phyloP scores from a whole-genome alignment of 257 asterid genomes.

The Craterostigma plantagineum region DNA sequence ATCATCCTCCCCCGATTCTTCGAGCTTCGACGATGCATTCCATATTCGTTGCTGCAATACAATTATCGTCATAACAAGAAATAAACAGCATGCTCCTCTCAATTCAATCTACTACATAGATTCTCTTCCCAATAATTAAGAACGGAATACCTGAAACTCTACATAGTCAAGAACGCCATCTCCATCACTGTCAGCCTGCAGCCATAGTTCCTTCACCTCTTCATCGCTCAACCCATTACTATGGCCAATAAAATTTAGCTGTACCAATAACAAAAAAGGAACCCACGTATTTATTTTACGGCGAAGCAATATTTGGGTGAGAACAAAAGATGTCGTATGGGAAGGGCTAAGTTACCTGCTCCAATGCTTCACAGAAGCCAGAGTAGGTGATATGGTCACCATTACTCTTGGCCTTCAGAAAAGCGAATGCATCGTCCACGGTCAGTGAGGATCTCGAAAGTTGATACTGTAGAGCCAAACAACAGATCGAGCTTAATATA shows the following conservation, averaged over 20 bases:
- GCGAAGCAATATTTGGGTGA: not conserved
- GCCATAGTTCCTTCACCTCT: slow-evolving; percentile 78
- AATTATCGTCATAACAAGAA: not conserved
- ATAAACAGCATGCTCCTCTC: not conserved
- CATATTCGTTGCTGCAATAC: slow-evolving; percentile 70
- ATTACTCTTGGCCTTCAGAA: slow-evolving; percentile 58
- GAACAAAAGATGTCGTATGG: not conserved
- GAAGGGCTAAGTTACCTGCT: slow-evolving; percentile 58
- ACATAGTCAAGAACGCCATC: slow-evolving; percentile 61
- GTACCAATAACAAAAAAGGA: slow-evolving; percentile 12
- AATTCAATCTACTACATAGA: no score
- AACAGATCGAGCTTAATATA: no score
- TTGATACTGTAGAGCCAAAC: slow-evolving; percentile 41
- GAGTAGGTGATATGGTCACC: slow-evolving; percentile 65
- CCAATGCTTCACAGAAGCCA: slow-evolving; percentile 78
- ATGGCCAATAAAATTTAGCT: slow-evolving; percentile 86
- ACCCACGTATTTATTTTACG: not conserved
- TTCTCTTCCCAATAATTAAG: no score
- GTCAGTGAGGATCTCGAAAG: slow-evolving; percentile 74
- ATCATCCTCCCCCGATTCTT: slow-evolving; percentile 20
- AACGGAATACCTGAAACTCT: slow-evolving; percentile 53
- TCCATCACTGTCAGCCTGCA: slow-evolving; percentile 69
- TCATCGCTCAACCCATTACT: slow-evolving; percentile 65
- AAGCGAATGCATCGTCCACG: slow-evolving; percentile 70
- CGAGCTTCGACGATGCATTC: slow-evolving; percentile 36